Base-by-base conservation (phyloP, 805 yeast genomes). In the Zygosaccharomyces pseudorouxii region DNA sequence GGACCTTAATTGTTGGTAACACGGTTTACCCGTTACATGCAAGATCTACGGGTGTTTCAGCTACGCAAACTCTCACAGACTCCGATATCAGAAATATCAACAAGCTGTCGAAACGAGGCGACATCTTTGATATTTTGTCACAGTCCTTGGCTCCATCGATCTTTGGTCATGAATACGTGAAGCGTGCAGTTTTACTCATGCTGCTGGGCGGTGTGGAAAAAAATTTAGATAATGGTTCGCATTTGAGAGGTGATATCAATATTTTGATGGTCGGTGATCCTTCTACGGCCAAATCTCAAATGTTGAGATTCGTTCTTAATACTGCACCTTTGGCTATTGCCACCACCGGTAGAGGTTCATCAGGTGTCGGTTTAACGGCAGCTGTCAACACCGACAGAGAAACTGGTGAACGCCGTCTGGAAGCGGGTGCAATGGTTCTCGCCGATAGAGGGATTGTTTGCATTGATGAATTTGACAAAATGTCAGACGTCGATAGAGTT, bases 351-450 rank as follows among this genome's bases (percentile, higher is more conserved):
- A 82, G 96, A 68, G 99, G 99, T 54, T 92, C 98, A n/a, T 90
- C 98, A 1, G 99, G 99, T 68, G 99, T 93, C 39, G 99, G 99
- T 88, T 78, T 93, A 62, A 93, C 99, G 0, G 99, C 99, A 16
- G 99, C 99, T 0, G 99, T 93, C 2, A 90, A 97, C 5, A 79
- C 90, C 1, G 99, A 93, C 69, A 85, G 84, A 61, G 99, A 93
- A 68, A 93, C 99, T 0, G 98, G 98, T 51, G 99, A 93, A 71
- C 78, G 97, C 61, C 79, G 95, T 58, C 74, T 93, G 55, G 99
- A 93, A 71, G 99, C 98, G 1, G 99, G 99, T 76, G 99, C 99
- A 3, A 92, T 93, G 97, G 99, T 93, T 33, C 74, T 93, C 54
- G 99, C 98, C 10, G 99, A 93, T 70, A 76, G 97, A 55, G 99